Base-by-base conservation (phyloP, 164 flowering plant species). In the Vitis riparia region DNA sequence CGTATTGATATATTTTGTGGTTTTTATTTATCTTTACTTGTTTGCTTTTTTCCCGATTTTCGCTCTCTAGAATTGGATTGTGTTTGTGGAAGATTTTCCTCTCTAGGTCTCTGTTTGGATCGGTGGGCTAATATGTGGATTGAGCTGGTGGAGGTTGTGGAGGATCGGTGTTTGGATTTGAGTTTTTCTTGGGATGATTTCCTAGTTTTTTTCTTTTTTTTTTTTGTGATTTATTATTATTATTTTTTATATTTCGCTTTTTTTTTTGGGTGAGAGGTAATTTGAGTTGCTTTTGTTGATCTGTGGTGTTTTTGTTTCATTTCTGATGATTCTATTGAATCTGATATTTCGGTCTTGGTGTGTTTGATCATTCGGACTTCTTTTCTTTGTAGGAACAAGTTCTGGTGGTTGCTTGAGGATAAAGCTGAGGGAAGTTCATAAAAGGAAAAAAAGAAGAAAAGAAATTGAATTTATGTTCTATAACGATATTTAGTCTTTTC, bases 271-370 rank as follows among this genome's bases (percentile, higher is more conserved):
- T 75, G 70, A 57, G 32, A 11, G 17, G 5, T 14, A 53, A 51
- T 29, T 8, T 53, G 69, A 29, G 51, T 32, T 9, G 19, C 23
- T 63, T 60, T 63, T 71, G 64, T 73, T 47, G 73, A 70, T 73
- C 75, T 70, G 59, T 19, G 55, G n/a, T 72, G 56, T 12, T 65
- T 55, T 65, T 27, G 55, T 44, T 30, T 52, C 23, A 55, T 52
- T 67, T 65, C 16, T 23, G 56, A 2, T 49, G 63, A 19, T 59
- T 61, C 16, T 29, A 60, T 29, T 52, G 55, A 12, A 44, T 53
- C 8, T 55, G 27, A 17, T 62, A 30, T 44, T 49, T 49, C 15
- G 19, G 10, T 68, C 16, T 55, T 16, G 17, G 1, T 23, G 11
- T 6, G 44, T 9, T 72, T 59, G 13, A n/a, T 14, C 16, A 15